phyloP scores from a whole-genome alignment of 129 eudicot genomes.

The Flaveria robusta region DNA sequence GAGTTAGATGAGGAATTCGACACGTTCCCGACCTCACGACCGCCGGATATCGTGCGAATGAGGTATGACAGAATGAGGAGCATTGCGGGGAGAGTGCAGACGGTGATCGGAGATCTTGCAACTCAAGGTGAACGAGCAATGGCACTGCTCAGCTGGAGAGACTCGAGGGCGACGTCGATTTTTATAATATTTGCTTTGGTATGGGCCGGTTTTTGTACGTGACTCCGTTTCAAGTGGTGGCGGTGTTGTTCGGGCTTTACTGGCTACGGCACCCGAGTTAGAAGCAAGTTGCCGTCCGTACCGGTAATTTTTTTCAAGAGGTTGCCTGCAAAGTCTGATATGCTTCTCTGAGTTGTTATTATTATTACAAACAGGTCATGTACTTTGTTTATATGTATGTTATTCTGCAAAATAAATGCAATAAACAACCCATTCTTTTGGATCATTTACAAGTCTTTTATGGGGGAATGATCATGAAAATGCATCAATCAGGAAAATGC shows the following conservation, averaged over 20 bases:
- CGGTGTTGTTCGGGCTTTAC: slow-evolving; percentile 59
- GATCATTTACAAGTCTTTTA: not conserved
- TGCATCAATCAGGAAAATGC: not conserved
- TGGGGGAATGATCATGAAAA: not conserved
- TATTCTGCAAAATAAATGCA: slow-evolving; percentile 11
- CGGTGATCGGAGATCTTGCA: slow-evolving; percentile 81
- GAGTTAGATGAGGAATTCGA: slow-evolving; percentile 94
- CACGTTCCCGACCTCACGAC: slow-evolving; percentile 68
- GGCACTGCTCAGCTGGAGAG: slow-evolving; percentile 86
- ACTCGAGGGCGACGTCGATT: slow-evolving; percentile 90
- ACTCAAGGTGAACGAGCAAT: slow-evolving; percentile 80
- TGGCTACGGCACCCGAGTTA: slow-evolving; percentile 80
- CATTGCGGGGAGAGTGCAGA: slow-evolving; percentile 78
- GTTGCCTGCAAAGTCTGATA: slow-evolving; percentile 73
- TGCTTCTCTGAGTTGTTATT: slow-evolving; percentile 46
- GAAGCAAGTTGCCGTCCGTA: slow-evolving; percentile 75
- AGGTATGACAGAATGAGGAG: slow-evolving; percentile 85
- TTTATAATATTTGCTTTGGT: slow-evolving; percentile 64
- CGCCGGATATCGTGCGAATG: slow-evolving; percentile 60
- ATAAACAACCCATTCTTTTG: slow-evolving; percentile 29
- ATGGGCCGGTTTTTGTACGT: slow-evolving; percentile 76
- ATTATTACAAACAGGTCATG: not conserved
- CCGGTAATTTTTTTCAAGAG: slow-evolving; percentile 88
- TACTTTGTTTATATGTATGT: slow-evolving; percentile 28
- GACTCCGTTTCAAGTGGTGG: slow-evolving; percentile 84